Evolutionary conservation across 1,284 basidiomycete species (phyloP).

Genomic region (Leucoagaricus sp.): DNA sequence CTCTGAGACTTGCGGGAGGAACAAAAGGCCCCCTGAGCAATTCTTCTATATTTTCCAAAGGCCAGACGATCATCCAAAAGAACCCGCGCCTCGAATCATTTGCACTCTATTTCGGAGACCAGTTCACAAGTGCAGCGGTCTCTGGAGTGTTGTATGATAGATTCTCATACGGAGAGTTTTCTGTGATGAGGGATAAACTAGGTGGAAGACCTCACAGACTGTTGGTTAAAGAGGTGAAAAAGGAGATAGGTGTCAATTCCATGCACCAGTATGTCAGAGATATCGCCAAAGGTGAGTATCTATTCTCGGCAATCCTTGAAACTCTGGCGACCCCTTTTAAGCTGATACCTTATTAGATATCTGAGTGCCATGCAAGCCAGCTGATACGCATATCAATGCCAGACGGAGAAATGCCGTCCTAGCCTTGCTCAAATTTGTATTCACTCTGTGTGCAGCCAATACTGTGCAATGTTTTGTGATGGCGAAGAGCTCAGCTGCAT

Average conservation of each 20-base stretch:
- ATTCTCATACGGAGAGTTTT: not conserved
- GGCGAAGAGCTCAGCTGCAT: too few species aligned
- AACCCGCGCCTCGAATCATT: slow-evolving; percentile 3
- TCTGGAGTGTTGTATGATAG: slow-evolving; percentile 4
- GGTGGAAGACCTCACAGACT: slow-evolving; percentile 1
- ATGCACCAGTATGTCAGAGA: slow-evolving; percentile 3
- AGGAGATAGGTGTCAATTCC: not conserved
- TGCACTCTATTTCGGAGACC: slow-evolving; percentile 1
- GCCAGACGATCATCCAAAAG: not conserved
- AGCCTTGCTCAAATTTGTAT: too few species aligned
- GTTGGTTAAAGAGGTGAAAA: slow-evolving; percentile 9
- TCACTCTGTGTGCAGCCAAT: too few species aligned
- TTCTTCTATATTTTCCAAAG: not conserved
- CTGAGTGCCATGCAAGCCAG: too few species aligned
- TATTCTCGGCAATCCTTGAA: not conserved
- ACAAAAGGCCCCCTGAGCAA: not conserved
- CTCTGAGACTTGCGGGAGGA: not conserved
- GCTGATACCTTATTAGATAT: too few species aligned
- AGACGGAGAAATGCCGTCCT: too few species aligned
- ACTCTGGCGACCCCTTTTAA: not conserved
- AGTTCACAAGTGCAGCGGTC: not conserved
- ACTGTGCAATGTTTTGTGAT: too few species aligned
- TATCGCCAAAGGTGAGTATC: not conserved
- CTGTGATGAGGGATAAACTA: slow-evolving; percentile 1
- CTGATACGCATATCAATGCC: too few species aligned